phyloP scores from a whole-genome alignment of 2,329 filamentous ascomycete species.

The Gnomoniopsis sp. region DNA sequence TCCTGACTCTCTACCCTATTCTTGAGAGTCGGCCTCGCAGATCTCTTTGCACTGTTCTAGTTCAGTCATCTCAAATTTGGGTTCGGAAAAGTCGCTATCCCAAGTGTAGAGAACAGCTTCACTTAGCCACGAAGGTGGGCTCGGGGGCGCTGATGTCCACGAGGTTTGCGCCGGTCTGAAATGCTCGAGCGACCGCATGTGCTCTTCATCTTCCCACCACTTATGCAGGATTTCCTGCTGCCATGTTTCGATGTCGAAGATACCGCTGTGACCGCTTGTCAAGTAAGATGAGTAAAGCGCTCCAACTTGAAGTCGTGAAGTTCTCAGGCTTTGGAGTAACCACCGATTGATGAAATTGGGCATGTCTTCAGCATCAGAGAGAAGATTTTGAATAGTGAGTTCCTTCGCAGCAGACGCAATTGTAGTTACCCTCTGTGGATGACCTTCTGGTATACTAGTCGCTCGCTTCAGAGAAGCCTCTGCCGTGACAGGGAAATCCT shows the following conservation, averaged over 20 bases:
- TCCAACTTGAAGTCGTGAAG: slow-evolving; percentile 42
- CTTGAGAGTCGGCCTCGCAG: background rate
- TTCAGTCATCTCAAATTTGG: too few species aligned
- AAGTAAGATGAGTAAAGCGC: slow-evolving; percentile 38
- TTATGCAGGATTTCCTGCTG: slow-evolving; percentile 38
- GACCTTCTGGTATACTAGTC: slow-evolving; percentile 31
- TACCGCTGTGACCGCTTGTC: slow-evolving; percentile 22
- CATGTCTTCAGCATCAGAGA: slow-evolving; percentile 36
- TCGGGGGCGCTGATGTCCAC: background rate
- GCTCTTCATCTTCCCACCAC: slow-evolving; percentile 36
- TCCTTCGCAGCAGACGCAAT: slow-evolving; percentile 44
- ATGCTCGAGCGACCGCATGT: slow-evolving; percentile 20
- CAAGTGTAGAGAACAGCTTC: background rate
- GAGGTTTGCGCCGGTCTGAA: background rate
- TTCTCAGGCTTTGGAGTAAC: slow-evolving; percentile 49
- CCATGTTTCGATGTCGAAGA: slow-evolving; percentile 35
- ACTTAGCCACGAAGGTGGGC: background rate
- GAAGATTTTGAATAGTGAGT: slow-evolving; percentile 41
- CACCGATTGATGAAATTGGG: slow-evolving; percentile 48
- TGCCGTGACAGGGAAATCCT: slow-evolving; percentile 36
- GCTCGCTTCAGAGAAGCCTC: slow-evolving; percentile 38
- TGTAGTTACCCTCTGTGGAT: slow-evolving; percentile 31
- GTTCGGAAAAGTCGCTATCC: background rate
- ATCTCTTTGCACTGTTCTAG: background rate
- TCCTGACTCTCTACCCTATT: too few species aligned